These are phyloP conservation scores for Colletotrichum aenigma DNA, from an alignment of 2,329 filamentous ascomycete species.

Conservation along the genomic window DNA sequence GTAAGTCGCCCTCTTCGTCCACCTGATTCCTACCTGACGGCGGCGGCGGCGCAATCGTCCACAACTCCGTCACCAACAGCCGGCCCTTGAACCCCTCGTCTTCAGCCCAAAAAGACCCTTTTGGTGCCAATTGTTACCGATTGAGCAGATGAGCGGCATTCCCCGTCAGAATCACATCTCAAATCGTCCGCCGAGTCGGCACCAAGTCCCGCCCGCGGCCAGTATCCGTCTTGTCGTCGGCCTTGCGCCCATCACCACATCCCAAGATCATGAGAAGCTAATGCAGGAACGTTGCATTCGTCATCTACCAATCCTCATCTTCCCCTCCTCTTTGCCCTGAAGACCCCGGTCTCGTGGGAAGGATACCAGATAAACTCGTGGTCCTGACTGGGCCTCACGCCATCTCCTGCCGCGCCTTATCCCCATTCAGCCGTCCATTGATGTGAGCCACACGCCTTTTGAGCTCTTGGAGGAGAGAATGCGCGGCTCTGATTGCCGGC, in stretches of 20 bases:
- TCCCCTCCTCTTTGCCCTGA: background rate
- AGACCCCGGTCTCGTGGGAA: background rate
- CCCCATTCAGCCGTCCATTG: background rate
- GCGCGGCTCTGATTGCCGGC: background rate
- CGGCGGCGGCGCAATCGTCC: constrained; percentile 2
- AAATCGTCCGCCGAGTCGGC: background rate
- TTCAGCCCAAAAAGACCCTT: background rate
- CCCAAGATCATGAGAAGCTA: background rate
- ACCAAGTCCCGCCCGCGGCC: background rate
- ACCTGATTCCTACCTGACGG: constrained; percentile 15
- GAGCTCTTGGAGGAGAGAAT: background rate
- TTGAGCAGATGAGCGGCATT: background rate
- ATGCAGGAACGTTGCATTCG: background rate
- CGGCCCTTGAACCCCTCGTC: background rate
- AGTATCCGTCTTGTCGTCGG: background rate
- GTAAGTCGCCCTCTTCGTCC: background rate
- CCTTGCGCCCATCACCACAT: background rate
- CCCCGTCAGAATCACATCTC: background rate
- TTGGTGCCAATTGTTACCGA: background rate
- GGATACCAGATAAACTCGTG: background rate
- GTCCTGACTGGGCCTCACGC: background rate
- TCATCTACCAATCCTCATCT: background rate
- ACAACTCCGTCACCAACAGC: background rate
- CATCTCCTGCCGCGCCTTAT: background rate
- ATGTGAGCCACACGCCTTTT: background rate